Conservation (phyloP, 345 rosid genomes). For the Citrus cavaleriei region DNA sequence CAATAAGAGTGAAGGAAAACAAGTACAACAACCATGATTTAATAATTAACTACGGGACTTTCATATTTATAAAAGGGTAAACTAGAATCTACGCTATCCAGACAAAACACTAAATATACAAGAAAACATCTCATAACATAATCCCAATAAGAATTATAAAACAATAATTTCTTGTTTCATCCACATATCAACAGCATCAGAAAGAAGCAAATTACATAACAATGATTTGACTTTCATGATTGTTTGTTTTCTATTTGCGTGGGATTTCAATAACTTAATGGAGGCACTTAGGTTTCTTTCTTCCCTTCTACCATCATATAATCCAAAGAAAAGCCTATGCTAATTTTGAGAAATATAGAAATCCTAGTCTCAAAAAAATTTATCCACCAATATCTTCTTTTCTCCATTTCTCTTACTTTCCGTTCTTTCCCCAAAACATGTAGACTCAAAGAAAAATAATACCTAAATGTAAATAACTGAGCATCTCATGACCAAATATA, state of each 20-base stretch:
- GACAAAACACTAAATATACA: constrained; percentile 4
- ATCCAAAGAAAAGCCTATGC: too few relatives aligned
- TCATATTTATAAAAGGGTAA: neutral
- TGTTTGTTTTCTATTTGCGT: neutral
- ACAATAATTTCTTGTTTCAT: neutral
- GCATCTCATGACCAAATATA: too few relatives aligned
- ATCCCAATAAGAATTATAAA: neutral
- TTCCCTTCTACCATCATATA: neutral
- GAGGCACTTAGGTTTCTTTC: neutral
- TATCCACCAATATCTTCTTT: too few relatives aligned
- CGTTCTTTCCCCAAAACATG: too few relatives aligned
- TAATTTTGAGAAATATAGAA: too few relatives aligned
- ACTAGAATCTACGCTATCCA: neutral
- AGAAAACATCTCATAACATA: neutral
- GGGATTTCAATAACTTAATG: neutral
- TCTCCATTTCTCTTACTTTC: too few relatives aligned
- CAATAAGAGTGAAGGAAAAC: constrained; percentile 30
- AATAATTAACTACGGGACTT: neutral
- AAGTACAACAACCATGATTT: neutral
- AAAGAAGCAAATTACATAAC: neutral
- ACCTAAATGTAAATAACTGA: too few relatives aligned
- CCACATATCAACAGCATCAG: neutral
- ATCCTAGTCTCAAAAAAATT: too few relatives aligned
- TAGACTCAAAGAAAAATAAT: too few relatives aligned
- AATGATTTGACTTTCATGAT: neutral